phyloP scores from a whole-genome alignment of 257 asterid genomes.

The Jacaranda copaia region DNA sequence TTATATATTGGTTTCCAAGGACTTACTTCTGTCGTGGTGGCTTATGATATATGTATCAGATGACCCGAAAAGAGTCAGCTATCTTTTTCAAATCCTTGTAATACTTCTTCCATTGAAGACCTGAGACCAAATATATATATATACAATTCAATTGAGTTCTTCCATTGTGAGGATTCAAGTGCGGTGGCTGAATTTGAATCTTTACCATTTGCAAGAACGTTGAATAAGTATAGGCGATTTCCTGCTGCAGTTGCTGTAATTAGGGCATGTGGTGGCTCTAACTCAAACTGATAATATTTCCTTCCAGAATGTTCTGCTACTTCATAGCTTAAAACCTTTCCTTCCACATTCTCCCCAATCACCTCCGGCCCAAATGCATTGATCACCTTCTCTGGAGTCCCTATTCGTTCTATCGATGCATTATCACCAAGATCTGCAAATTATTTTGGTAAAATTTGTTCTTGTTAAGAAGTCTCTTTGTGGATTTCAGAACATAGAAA shows the following conservation, averaged over 20 bases:
- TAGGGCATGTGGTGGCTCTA: constrained; percentile 90
- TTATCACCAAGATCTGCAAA: constrained; percentile 76
- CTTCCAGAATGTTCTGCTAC: constrained; percentile 75
- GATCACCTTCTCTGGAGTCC: constrained; percentile 90
- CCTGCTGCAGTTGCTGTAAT: constrained; percentile 98
- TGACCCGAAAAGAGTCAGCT: constrained; percentile 84
- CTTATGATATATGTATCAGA: constrained; percentile 40
- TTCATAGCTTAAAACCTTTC: constrained; percentile 76
- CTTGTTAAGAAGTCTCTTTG: too few species aligned
- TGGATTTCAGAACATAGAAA: too few species aligned
- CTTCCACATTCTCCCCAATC: constrained; percentile 91
- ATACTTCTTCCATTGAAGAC: constrained; percentile 97
- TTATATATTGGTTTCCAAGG: constrained; percentile 9
- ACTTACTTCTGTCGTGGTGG: neutral
- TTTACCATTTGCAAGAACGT: constrained; percentile 80
- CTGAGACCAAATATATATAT: constrained; percentile 48
- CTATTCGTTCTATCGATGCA: constrained; percentile 79
- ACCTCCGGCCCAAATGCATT: constrained; percentile 97
- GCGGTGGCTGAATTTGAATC: neutral
- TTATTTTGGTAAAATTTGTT: neutral
- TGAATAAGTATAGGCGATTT: constrained; percentile 90
- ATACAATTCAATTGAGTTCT: neutral
- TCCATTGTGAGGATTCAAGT: constrained; percentile 18
- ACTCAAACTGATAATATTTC: constrained; percentile 87
- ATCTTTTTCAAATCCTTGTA: constrained; percentile 84